A percentile compares a stretch with the other conserved stretches of the same genome.
Conservation (phyloP, 768 basidiomycete genomes). For the Galerina sulciceps region DNA sequence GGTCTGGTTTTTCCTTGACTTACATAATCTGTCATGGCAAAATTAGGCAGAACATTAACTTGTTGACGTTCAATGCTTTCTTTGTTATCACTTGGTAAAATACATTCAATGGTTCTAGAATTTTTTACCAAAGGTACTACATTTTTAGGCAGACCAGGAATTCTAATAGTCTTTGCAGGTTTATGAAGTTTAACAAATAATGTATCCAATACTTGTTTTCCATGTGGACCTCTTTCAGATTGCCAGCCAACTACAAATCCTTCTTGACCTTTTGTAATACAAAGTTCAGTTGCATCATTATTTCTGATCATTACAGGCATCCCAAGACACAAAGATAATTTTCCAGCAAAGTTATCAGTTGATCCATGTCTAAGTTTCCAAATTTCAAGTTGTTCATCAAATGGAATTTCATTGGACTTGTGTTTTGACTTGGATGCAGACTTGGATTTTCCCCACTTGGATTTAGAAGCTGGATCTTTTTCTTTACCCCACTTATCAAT, state of each 20-base stretch:
- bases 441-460: no score
- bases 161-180: no score
- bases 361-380: no score
- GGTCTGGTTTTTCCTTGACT: slow-evolving; percentile 29
- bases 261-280: slow-evolving; percentile 11
- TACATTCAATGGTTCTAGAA: slow-evolving; percentile 9
- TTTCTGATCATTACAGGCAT: slow-evolving; percentile 36
- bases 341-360: background rate
- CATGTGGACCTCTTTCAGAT: slow-evolving; percentile 19
- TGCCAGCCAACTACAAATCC: no score
- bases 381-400: no score
- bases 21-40: slow-evolving; percentile 35
- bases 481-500: slow-evolving; percentile 2
- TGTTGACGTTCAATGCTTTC: slow-evolving; percentile 20
- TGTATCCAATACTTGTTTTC: no score
- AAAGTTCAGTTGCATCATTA: slow-evolving; percentile 26
- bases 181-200: no score
- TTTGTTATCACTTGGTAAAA: slow-evolving; percentile 23
- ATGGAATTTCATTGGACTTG: no score
- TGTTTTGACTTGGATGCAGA: no score
- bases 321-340: slow-evolving; percentile 11
- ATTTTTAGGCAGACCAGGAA: slow-evolving; percentile 32
- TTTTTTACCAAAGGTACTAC: slow-evolving; percentile 31
- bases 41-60: slow-evolving; percentile 31
- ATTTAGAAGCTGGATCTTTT: background rate